Base-by-base conservation (phyloP, 805 yeast species). In the Citeromyces nyonsensis region DNA sequence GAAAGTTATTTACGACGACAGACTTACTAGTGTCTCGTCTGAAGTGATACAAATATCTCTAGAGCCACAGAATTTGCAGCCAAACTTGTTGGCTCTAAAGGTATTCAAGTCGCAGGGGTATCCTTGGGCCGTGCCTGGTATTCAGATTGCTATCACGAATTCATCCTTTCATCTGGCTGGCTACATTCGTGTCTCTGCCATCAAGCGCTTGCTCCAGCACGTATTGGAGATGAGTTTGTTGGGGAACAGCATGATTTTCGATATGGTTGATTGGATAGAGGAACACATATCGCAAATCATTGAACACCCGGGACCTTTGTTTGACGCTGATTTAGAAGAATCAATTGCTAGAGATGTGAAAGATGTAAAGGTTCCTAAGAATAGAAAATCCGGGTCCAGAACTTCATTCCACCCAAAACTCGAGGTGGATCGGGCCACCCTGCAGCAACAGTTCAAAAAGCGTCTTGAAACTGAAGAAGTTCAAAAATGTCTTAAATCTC, bases 211-310 rank as follows among this genome's bases (percentile, higher is more conserved):
- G 20, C 43, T 66, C n/a, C 46, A 53, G 8, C 59, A 64, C 39
- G 41, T 76, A 2, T 41, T 53, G 3, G 57, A 59, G 2, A 52
- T 56, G 24, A 56, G 59, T 8, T 42, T 73, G 4, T 22, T 77
- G 3, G 95, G 95, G 2, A 82, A 73, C 43, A 72, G 80, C 44
- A 68, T 76, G 54, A 50, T 85, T 1, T 79, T 60, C 46, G 56
- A 73, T 5, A 58, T 83, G n/a, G 57, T 72, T 32, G 93, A 84
- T 39, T 85, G 93, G 86, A 44, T 86, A 11, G 76, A 78, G 40
- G 74, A 68, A 10, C 69, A 80, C 42, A 54, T 77, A 29, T 52
- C 59, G 4, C 49, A 51, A 3, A 61, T 85, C 10, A 65, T 80
- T 7, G 69, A 73, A 28, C 62, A 75, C 35, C 97, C 97, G 0